These are phyloP conservation scores for Huntiella bhutanensis DNA, from an alignment of 2,329 filamentous ascomycete genomes.

Conservation along the genomic window DNA sequence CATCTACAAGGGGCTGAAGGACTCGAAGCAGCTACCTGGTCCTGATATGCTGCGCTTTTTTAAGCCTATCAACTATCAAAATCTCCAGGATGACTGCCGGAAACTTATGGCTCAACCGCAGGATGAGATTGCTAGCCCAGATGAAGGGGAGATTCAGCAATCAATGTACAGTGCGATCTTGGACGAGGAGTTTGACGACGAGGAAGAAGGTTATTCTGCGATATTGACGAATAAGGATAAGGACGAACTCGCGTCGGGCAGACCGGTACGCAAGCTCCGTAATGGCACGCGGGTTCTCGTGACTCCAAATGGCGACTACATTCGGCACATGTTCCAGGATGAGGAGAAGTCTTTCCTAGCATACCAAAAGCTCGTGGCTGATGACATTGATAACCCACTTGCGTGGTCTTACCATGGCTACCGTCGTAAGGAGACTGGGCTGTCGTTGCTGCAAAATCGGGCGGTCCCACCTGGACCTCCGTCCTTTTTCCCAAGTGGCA, in stretches of 20 bases:
- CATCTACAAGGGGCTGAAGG: neutral
- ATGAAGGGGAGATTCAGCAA: no score
- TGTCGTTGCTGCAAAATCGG: constrained; percentile 42
- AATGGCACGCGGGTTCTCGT: constrained; percentile 47
- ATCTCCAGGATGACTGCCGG: no score
- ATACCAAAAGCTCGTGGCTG: constrained; percentile 41
- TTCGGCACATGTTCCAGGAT: constrained; percentile 49
- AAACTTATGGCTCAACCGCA: no score
- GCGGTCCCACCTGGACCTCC: constrained; percentile 45
- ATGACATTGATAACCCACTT: constrained; percentile 30
- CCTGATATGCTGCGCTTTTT: neutral
- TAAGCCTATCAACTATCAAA: neutral
- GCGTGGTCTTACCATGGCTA: constrained; percentile 30
- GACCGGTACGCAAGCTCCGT: constrained; percentile 38
- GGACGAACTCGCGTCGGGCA: constrained; percentile 32
- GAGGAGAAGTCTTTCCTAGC: constrained; percentile 53
- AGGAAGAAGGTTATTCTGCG: constrained; percentile 11
- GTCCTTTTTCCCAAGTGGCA: constrained; percentile 35
- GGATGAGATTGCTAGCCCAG: no score
- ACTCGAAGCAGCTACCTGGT: neutral
- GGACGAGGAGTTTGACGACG: no score
- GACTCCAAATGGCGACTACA: constrained; percentile 56
- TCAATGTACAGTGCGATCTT: no score
- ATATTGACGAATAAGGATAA: constrained; percentile 37
- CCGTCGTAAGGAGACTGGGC: constrained; percentile 21